Evolutionary conservation across 345 rosid species (phyloP), one percentile per base, ranked within the genome.

Genomic region (Arabidopsis suecica): DNA sequence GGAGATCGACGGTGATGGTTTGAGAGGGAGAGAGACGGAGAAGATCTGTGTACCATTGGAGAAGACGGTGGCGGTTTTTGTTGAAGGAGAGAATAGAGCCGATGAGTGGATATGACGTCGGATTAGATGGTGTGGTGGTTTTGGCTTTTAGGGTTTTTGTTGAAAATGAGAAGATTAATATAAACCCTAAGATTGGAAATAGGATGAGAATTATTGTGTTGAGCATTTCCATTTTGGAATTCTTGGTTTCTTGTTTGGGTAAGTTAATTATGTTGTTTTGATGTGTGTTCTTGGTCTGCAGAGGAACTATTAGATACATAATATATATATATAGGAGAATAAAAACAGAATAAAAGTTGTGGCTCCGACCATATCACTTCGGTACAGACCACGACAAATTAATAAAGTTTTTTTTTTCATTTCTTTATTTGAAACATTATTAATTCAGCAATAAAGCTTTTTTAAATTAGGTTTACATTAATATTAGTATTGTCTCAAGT

Each of bases 31-130:
- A 88, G 2, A 53, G 60, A 3, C 93, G 79, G 42, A 92, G 78
- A 11, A 92, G 91, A 20, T 84, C 67, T 22, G 93, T 87, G 81
- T 88, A 90, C 97, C 97, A 90, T 23, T 90, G 84, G 5, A 90
- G 80, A 18, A 92, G 88, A 69, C 87, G 86, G 51, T 53, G 71
- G 0, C 93, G 87, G 53, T 91, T 89, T 33, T 71, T 62, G 82
- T 83, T 89, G 73, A 91, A 91, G 1, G 91, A 84, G 58, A 88
- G 18, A 3, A 89, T 75, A 63, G 91, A 91, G 10, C 97, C 97
- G 2, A 91, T 69, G 56, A 89, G 5, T 11, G 95, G 97, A 42
- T 84, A 84, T 9, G 95, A 83, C 6, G 84, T 69, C 25, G 83
- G 91, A 22, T 59, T 67, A n/a, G 47, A 37, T 8, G 79, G 23